Conservation (phyloP, 164 flowering plant genomes). For the Nelumbo lutea region DNA sequence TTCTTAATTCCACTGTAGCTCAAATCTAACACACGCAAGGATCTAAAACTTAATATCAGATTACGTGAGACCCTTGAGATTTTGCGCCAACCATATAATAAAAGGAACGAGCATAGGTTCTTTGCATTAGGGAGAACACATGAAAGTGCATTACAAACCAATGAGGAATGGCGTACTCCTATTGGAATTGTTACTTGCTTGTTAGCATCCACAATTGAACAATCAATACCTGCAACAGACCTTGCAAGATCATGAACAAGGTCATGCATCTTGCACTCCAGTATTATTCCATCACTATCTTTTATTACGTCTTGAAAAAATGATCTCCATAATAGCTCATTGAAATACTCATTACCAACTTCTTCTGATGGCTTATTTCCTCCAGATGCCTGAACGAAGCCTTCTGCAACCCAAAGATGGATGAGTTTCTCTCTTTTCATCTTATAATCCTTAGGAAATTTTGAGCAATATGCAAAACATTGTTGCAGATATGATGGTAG, state of each 20-base stretch:
- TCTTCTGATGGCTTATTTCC: background rate
- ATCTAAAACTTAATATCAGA: background rate
- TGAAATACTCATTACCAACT: slow-evolving; percentile 1
- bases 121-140: background rate
- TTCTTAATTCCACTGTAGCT: background rate
- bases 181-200: background rate
- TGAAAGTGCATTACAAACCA: background rate
- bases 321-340: background rate
- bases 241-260: slow-evolving; percentile 5
- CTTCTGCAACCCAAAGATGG: slow-evolving; percentile 1
- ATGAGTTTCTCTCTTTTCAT: background rate
- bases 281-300: background rate
- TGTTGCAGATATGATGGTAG: background rate
- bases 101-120: background rate
- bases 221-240: background rate
- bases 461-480: background rate
- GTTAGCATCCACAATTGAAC: background rate
- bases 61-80: too few relatives aligned
- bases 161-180: background rate
- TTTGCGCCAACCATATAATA: too few relatives aligned
- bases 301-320: slow-evolving; percentile 1
- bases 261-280: background rate
- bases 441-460: background rate
- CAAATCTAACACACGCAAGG: slow-evolving; percentile 12
- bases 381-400: background rate